Evolutionary conservation across 768 basidiomycete genomes (phyloP), one percentile per base, ranked within the genome.

Genomic region (Lentinula edodes): DNA sequence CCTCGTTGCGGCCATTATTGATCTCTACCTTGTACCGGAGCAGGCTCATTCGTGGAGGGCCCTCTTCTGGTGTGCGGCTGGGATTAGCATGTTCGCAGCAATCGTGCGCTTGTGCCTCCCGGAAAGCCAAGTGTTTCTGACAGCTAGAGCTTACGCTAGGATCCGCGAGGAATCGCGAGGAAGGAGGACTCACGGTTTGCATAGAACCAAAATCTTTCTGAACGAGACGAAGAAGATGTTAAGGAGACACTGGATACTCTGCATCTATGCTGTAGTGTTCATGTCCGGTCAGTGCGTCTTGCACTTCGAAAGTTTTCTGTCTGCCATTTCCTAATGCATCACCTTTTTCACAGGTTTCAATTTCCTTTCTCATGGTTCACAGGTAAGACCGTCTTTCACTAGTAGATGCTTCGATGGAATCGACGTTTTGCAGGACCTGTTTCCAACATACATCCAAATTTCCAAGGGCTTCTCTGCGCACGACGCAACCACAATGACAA

Each of bases 401-500:
- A 23, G 23, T 23, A 23, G 23, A 23, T 23, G 23, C 23, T 23
- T 28, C 28, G 28, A 28, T 28, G 28, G 28, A 28, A 28, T 28
- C 28, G 28, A 28, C 28, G 28, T 20, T 23, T 23, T 20, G 7
- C 39, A 86, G 78, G 88, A 90, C 73, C 71, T 90, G n/a, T 93
- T 91, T 73, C 91, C 91, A 56, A 90, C 87, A 8, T 92, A 90
- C 70, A 76, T 93, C 53, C 72, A 84, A 58, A 74, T 71, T 2
- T 78, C 84, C 20, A 93, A 93, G 68, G 76, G 78, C 10, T 85
- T 93, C 68, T 71, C 76, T 38, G 32, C 78, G 0, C 79, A 85
- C 63, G 68, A 79, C 62, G 81, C 91, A 1, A 89, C 89, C 3
- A 78, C 80, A 41, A 89, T 91, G 0, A 93, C 92, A 10, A 93